These are phyloP conservation scores for Ophiocordyceps camponoti-leonardi DNA, from an alignment of 2,329 filamentous ascomycete genomes.

Conservation along the genomic window DNA sequence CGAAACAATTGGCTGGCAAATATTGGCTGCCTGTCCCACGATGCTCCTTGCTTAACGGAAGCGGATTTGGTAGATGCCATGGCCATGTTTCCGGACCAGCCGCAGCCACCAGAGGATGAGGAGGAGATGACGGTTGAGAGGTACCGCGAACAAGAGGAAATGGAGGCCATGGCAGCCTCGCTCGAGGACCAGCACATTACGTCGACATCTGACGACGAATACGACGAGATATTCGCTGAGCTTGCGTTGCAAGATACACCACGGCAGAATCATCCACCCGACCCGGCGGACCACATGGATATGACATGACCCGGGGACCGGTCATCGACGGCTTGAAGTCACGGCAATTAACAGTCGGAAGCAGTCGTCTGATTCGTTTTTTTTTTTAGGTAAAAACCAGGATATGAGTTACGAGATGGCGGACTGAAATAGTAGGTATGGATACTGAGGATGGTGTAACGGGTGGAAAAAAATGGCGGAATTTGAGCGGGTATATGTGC, in stretches of 20 bases:
- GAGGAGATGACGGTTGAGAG: conserved; percentile 37
- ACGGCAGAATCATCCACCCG: conserved; percentile 3
- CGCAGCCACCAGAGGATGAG: conserved; percentile 4
- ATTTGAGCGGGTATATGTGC: conserved; percentile 10
- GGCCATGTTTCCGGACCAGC: conserved; percentile 13
- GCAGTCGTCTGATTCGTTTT: not conserved
- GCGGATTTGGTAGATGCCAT: conserved; percentile 34
- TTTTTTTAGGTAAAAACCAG: not conserved
- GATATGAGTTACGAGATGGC: not conserved
- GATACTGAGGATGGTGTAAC: not conserved
- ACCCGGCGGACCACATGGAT: conserved; percentile 26
- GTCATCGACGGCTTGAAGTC: not conserved
- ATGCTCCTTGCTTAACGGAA: conserved; percentile 24
- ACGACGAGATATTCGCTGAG: conserved; percentile 40
- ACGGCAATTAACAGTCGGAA: conserved; percentile 6
- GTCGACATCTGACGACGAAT: conserved; percentile 36
- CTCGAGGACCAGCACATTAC: conserved; percentile 18
- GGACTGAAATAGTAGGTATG: not conserved
- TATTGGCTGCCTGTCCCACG: conserved; percentile 14
- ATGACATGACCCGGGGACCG: conserved; percentile 9
- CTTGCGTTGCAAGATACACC: conserved; percentile 15
- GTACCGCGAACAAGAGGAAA: conserved; percentile 31
- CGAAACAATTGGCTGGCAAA: conserved; percentile 18
- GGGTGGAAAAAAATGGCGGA: not conserved
- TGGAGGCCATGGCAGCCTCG: conserved; percentile 37